Conservation (phyloP, 1,139 yeast species). For the Diutina rugosa region DNA sequence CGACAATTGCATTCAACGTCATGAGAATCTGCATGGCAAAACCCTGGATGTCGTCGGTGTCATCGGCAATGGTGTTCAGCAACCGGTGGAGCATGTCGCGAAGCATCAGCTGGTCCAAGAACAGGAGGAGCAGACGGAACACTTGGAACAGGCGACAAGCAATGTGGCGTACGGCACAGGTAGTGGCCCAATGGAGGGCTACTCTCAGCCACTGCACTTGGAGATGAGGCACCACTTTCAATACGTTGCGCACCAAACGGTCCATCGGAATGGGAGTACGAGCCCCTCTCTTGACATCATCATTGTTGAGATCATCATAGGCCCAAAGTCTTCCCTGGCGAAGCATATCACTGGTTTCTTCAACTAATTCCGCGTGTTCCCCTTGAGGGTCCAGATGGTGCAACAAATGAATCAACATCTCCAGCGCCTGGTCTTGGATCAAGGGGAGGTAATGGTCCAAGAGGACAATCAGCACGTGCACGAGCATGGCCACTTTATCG, state of each 20-base stretch:
- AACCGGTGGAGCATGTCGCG: slow-evolving; percentile 89
- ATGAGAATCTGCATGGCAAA: slow-evolving; percentile 94
- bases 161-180: slow-evolving; percentile 93
- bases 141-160: slow-evolving; percentile 95
- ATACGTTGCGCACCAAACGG: slow-evolving; percentile 49
- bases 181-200: slow-evolving; percentile 89
- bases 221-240: slow-evolving; percentile 43
- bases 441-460: slow-evolving; percentile 78
- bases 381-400: slow-evolving; percentile 13
- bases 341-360: neutral
- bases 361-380: neutral
- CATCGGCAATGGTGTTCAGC: slow-evolving; percentile 88
- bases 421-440: slow-evolving; percentile 77
- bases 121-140: slow-evolving; percentile 67
- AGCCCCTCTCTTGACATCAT: slow-evolving; percentile 50
- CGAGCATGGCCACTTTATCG: slow-evolving; percentile 52
- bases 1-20: slow-evolving; percentile 88
- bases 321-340: slow-evolving; percentile 44
- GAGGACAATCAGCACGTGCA: slow-evolving; percentile 72
- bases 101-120: slow-evolving; percentile 77
- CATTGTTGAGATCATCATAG: slow-evolving; percentile 74
- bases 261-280: slow-evolving; percentile 86
- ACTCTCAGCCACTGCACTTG: slow-evolving; percentile 78
- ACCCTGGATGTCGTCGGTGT: slow-evolving; percentile 81
- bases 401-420: slow-evolving; percentile 60